phyloP scores from a whole-genome alignment of 257 asterid species.

The Solanum peruvianum region DNA sequence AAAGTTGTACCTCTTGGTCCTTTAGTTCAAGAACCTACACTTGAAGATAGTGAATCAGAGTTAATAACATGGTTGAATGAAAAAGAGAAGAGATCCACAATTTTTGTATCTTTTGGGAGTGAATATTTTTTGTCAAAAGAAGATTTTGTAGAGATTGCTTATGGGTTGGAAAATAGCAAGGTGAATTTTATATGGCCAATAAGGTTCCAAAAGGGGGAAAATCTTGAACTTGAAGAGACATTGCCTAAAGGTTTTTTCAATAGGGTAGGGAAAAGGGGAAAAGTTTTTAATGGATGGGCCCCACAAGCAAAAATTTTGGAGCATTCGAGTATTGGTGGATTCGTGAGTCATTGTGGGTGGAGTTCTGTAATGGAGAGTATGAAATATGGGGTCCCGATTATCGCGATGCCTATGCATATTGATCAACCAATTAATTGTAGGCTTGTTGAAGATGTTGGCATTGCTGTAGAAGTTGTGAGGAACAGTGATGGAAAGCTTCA shows the following conservation, averaged over 20 bases:
- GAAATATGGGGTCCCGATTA: background rate
- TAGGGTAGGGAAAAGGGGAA: background rate
- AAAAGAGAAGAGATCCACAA: background rate
- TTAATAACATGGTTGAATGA: background rate
- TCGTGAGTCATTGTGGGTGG: background rate
- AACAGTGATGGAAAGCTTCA: background rate
- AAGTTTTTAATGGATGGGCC: background rate
- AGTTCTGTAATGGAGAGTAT: background rate
- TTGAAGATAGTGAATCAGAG: background rate
- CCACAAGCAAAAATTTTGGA: background rate
- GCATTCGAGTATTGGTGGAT: background rate
- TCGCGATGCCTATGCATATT: background rate
- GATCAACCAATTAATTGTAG: background rate
- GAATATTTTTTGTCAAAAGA: background rate
- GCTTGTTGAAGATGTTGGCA: background rate
- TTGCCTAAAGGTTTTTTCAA: background rate
- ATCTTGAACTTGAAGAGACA: background rate
- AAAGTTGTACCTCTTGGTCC: background rate
- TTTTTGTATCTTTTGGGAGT: background rate
- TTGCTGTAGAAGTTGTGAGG: background rate
- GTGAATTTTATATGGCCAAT: background rate
- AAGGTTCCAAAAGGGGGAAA: background rate
- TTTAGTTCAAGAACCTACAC: background rate
- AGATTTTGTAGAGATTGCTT: background rate
- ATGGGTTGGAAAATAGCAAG: background rate